Evolutionary conservation across 495 filamentous ascomycete genomes (phyloP), one percentile per base, ranked within the genome.

Genomic region (Parathielavia hyrcaniae): DNA sequence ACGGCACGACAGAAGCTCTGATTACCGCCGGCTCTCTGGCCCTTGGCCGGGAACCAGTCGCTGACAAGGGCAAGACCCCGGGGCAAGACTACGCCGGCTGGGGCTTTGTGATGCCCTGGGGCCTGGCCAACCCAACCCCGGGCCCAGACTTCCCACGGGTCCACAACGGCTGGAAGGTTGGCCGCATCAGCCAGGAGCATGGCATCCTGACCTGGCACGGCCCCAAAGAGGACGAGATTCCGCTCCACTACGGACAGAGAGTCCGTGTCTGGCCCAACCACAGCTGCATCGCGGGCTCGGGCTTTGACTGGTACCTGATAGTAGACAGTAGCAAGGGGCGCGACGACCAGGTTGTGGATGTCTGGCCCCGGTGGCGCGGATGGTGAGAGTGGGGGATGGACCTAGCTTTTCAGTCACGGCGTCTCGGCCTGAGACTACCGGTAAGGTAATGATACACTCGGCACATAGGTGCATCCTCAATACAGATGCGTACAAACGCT

Each of bases 201-300:
- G 84, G 83, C 1, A 78, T 86, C 53, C 57, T 88, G 59, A 71
- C 66, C 5, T 83, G 80, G 73, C 59, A 62, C 7, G 75, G 72
- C 0, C 34, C 52, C 14, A 61, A 58, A 64, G 73, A 78, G 61
- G 62, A 77, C 61, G 66, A 88, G 75, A 77, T 83, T 62, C 67
- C 77, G 72, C 50, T 89, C 69, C 19, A 32, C 1, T 71, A 84
- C 23, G 86, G 85, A 10, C 69, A 82, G 62, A 80, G 82, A 53
- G 77, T 93, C 23, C 76, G 84, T 49, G 74, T 95, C 12, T 92
- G 84, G 79, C 89, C 90, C 0, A 95, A 95, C 64, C 91, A 96
- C 71, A 81, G 87, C 40, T 95, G 91, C 64, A 86, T 93, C 51
- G 82, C 88, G 5, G 86, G 87, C 0, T 84, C 83, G 0, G 81